Conservation (phyloP, 192 early-diverging fungal genomes). For the Backusella parvicylindrica region DNA sequence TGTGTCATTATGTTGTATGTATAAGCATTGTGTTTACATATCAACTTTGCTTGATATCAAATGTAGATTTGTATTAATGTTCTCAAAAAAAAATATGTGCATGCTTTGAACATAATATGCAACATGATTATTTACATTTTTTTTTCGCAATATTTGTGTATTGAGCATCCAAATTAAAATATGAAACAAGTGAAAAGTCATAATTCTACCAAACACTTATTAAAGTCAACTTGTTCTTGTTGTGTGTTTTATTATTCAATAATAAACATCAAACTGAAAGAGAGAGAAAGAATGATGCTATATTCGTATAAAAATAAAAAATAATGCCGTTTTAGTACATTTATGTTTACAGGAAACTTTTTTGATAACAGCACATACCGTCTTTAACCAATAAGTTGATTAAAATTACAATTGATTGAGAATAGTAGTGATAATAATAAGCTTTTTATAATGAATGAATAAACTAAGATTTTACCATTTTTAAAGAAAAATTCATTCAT, state of each 20-base stretch:
- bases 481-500: too few relatives aligned
- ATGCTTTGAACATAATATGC: neutral
- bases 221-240: neutral
- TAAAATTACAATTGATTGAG: too few relatives aligned
- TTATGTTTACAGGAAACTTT: too few relatives aligned
- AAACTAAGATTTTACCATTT: too few relatives aligned
- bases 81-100: neutral
- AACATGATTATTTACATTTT: neutral
- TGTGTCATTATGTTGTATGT: neutral
- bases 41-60: neutral
- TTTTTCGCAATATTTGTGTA: neutral
- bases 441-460: too few relatives aligned
- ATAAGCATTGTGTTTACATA: neutral
- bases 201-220: neutral
- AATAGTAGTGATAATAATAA: too few relatives aligned
- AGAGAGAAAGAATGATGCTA: too few relatives aligned
- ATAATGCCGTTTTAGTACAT: too few relatives aligned
- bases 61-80: neutral
- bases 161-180: neutral
- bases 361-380: too few relatives aligned
- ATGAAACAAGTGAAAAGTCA: neutral
- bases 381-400: too few relatives aligned
- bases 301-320: too few relatives aligned
- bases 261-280: neutral
- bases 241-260: neutral